Base-by-base conservation (phyloP, 1,139 yeast species). In the Geotrichum cucujoidarum region DNA sequence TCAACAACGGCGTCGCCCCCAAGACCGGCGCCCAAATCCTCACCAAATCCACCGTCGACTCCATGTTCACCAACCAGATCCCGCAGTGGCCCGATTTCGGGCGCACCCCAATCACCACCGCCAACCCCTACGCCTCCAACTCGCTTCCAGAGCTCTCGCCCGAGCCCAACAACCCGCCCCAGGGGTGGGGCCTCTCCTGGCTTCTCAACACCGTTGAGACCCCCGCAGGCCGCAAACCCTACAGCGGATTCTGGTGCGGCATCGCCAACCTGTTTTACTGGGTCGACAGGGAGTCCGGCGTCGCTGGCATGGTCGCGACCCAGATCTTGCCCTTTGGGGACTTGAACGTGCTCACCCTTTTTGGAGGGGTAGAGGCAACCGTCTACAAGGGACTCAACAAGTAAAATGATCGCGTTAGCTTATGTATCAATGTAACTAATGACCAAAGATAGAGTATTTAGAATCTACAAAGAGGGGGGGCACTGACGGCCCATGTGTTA, bases 211-310 rank as follows among this genome's bases (percentile, higher is more conserved):
- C 34, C 16, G 36, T 33, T 10, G 29, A 25, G 14, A 32, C 14
- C 4, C 38, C 47, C 11, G 47, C 52, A 11, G 79, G 79, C 1
- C 61, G 78, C 52, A 71, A 75, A 1, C 55, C 57, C 13, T 71
- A 73, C 0, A 56, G 72, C 3, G 54, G 70, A 17, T 70, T 68
- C 55, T 75, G 80, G 79, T 63, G 69, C 34, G 78, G 78, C 0
- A 60, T 74, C 47, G 75, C 73, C 21, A 75, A 73, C 54, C 61
- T 73, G 37, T 72, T 57, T 57, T 75, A 64, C 58, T 75, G 78
- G 78, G 61, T 74, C 17, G 80, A 75, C 53, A 56, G 67, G 39
- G 61, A 70, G 21, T 72, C 71, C 49, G 63, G 66, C 14, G 57
- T 74, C 33, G 78, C 70, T 1, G 78, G 77, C 0, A 64, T 72